These are phyloP conservation scores for Polytolypa hystricis DNA, from an alignment of 2,329 filamentous ascomycete species.

Conservation along the genomic window DNA sequence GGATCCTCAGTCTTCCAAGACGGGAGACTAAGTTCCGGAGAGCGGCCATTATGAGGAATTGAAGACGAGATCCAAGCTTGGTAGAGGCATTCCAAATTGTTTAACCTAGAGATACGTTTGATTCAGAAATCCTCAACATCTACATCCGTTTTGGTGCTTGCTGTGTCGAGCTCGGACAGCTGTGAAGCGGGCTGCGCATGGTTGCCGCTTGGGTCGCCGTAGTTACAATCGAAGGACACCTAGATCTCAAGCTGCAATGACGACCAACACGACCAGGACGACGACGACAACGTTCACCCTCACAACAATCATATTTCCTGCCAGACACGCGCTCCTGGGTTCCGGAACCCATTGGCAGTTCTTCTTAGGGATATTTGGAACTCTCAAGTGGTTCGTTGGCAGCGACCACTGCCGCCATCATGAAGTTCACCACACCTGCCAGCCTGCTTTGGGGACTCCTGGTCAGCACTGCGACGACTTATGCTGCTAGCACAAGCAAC, in stretches of 20 bases:
- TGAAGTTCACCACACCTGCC: conserved; percentile 30
- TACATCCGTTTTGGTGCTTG: too few relatives aligned
- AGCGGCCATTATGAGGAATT: too few relatives aligned
- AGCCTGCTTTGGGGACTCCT: conserved; percentile 26
- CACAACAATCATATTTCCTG: background rate
- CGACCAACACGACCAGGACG: conserved; percentile 6
- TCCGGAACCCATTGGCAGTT: background rate
- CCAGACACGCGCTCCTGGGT: too few relatives aligned
- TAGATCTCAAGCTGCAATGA: conserved; percentile 21
- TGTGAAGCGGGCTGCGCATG: background rate
- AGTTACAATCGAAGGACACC: conserved; percentile 21
- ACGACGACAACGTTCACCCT: conserved; percentile 9
- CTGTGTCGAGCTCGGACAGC: too few relatives aligned
- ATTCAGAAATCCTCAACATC: too few relatives aligned
- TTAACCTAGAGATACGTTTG: too few relatives aligned
- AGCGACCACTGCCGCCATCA: conserved; percentile 21
- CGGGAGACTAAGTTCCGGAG: too few relatives aligned
- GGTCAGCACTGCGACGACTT: conserved; percentile 16
- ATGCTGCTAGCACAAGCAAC: conserved; percentile 19
- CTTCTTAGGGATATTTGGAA: conserved; percentile 8
- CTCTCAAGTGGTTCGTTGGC: conserved; percentile 18
- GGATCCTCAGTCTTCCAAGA: too few relatives aligned
- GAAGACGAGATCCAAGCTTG: too few relatives aligned
- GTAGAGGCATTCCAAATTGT: too few relatives aligned
- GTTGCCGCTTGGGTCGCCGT: conserved; percentile 2